These are phyloP conservation scores for Colletotrichum limetticola DNA, from an alignment of 2,329 filamentous ascomycete genomes.

Conservation along the genomic window DNA sequence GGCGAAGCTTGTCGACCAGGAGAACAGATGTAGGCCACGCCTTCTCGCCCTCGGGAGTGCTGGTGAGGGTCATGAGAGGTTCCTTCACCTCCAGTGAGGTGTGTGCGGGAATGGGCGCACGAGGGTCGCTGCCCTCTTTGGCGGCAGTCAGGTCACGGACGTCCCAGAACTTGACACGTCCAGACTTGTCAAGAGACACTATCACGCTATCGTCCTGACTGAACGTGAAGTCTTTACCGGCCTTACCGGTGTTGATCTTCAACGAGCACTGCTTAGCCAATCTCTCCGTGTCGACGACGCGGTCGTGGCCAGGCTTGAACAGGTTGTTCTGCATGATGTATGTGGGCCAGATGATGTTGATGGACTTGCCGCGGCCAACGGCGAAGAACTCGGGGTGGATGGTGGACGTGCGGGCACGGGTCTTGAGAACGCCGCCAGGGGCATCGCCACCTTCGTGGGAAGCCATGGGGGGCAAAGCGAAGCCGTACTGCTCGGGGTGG, in stretches of 20 bases:
- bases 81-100: slow-evolving; percentile 81
- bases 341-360: slow-evolving; percentile 84
- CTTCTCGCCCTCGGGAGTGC: slow-evolving; percentile 89
- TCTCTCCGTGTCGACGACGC: slow-evolving; percentile 85
- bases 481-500: slow-evolving; percentile 84
- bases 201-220: slow-evolving; percentile 96
- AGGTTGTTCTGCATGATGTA: slow-evolving; percentile 71
- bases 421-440: slow-evolving; percentile 93
- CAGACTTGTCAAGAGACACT: slow-evolving; percentile 96
- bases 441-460: slow-evolving; percentile 91
- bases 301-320: slow-evolving; percentile 72
- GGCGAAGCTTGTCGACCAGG: slow-evolving; percentile 94
- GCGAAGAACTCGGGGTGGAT: slow-evolving; percentile 94
- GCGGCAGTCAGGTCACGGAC: slow-evolving; percentile 78
- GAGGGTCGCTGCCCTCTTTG: slow-evolving; percentile 61
- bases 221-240: slow-evolving; percentile 97
- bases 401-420: slow-evolving; percentile 88
- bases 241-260: slow-evolving; percentile 96
- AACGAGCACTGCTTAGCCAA: slow-evolving; percentile 88
- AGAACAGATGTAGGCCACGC: slow-evolving; percentile 97
- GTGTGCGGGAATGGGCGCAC: slow-evolving; percentile 63
- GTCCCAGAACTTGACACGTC: slow-evolving; percentile 98
- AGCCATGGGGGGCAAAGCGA: slow-evolving; percentile 88
- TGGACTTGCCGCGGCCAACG: slow-evolving; percentile 94
- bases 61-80: slow-evolving; percentile 86